Evolutionary conservation across 768 basidiomycete species (phyloP).

Genomic region (Ramaria rubella): DNA sequence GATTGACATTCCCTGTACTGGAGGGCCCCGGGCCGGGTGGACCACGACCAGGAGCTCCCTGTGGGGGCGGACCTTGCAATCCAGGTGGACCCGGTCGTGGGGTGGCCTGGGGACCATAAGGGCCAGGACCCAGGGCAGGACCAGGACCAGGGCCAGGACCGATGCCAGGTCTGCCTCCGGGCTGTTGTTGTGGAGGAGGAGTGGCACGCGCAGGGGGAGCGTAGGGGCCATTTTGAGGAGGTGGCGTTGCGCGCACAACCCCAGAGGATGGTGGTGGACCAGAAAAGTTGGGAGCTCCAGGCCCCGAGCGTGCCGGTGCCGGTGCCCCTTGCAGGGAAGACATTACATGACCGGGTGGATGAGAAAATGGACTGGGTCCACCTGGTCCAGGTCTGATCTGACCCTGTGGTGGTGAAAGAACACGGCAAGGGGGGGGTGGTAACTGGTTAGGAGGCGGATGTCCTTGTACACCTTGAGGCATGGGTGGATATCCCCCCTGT

Average conservation of each 20-base stretch:
- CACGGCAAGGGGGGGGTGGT: constrained; percentile 15
- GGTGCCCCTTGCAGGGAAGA: constrained; percentile 32
- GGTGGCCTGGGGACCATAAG: constrained; percentile 21
- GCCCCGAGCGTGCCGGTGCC: constrained; percentile 16
- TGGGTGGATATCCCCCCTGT: constrained; percentile 10
- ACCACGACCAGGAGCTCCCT: constrained; percentile 14
- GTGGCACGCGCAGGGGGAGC: constrained; percentile 26
- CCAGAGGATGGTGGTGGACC: constrained; percentile 28
- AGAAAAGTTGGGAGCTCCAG: constrained; percentile 26
- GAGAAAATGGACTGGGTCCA: constrained; percentile 45
- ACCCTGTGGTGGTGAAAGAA: constrained; percentile 34
- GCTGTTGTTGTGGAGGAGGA: constrained; percentile 34
- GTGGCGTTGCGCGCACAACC: constrained; percentile 20
- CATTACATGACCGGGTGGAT: constrained; percentile 29
- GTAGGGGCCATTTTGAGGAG: constrained; percentile 28
- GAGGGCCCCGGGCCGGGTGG: constrained; percentile 13
- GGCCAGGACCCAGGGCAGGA: constrained; percentile 23
- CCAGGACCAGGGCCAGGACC: constrained; percentile 23
- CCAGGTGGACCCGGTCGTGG: constrained; percentile 28
- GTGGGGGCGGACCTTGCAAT: constrained; percentile 22
- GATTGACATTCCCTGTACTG: background rate
- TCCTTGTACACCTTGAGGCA: constrained; percentile 9
- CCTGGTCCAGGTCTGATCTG: constrained; percentile 29
- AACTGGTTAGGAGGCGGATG: constrained; percentile 36
- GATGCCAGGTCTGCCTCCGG: constrained; percentile 20